Evolutionary conservation across 306 rosid genomes (phyloP).

Genomic region (Fragaria nilgerrensis): DNA sequence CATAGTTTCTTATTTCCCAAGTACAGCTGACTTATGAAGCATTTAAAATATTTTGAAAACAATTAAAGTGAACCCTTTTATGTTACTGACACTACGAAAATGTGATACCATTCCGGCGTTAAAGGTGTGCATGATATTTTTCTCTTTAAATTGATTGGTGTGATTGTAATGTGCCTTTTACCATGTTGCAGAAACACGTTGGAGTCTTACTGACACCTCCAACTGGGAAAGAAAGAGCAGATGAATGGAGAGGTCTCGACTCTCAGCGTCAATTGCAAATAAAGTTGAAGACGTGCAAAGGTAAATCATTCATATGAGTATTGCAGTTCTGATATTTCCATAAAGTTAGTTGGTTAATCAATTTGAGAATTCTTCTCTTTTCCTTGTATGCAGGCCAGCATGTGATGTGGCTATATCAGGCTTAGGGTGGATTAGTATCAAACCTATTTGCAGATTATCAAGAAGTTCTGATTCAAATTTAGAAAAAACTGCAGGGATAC

Average conservation of each 20-base stretch:
- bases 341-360: not conserved
- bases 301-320: conserved; percentile 26
- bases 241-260: conserved; percentile 84
- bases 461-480: conserved; percentile 25
- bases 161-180: not conserved
- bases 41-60: not conserved
- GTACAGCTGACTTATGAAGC: not conserved
- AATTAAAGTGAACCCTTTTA: not conserved
- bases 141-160: not conserved
- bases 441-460: conserved; percentile 35
- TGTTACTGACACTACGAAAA: not conserved
- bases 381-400: conserved; percentile 64
- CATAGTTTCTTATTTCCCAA: not conserved
- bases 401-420: conserved; percentile 78
- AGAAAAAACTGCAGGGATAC: conserved; percentile 35
- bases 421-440: too few relatives aligned
- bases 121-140: not conserved
- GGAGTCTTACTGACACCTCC: conserved; percentile 89
- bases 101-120: not conserved
- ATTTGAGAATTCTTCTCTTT: conserved; percentile 12
- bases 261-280: conserved; percentile 54
- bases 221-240: conserved; percentile 50
- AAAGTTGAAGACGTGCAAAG: conserved; percentile 52
- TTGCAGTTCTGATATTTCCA: conserved; percentile 2
- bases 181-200: conserved; percentile 58